Base-by-base conservation (phyloP, 495 filamentous ascomycete genomes). In the Lindgomyces ingoldianus region DNA sequence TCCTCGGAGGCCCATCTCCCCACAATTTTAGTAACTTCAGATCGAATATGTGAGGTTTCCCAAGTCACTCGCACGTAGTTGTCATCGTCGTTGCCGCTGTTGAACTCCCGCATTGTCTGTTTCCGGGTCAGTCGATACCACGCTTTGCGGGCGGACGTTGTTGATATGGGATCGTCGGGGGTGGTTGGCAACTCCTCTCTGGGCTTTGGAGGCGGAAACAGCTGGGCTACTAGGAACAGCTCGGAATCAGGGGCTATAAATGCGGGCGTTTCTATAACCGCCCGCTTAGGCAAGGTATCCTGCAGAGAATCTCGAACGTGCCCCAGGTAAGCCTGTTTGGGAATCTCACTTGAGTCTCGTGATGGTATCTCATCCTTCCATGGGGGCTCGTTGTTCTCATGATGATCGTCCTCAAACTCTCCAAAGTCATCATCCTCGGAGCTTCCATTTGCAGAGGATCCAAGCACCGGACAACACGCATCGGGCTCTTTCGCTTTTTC, bases 81-180 rank as follows among this genome's bases (percentile, higher is more conserved):
- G 27, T 69, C 56, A 16, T 64, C 62, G 29, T 66, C 65, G 42
- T 46, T 60, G 14, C 67, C 70, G 24, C 19, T 69, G 55, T 72
- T 72, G 59, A 63, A 72, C 42, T 72, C 67, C 12, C 70, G 42
- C 54, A 72, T 48, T 10, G 70, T 72, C 25, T 72, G 58, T 19
- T 65, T 64, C 16, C 70, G 52, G 10, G 70, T 70, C 11, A 72
- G 54, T 11, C 67, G 66, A 44, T 72, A 72, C 70, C 70, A 72
- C 4, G 70, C 53, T 53, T 69, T 72, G 6, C 66, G 62, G 0
- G 66, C 25, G 27, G 70, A 69, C 10, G 70, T 72, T 9, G 69
- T 54, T 47, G 24, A 57, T 58, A 72, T 69, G 16, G 64, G 60
- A 47, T 61, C 52, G 0, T 68, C 64, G 12, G 60, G 64, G n/a